Evolutionary conservation across 768 basidiomycete species (phyloP).

Genomic region (Mycena epipterygia): DNA sequence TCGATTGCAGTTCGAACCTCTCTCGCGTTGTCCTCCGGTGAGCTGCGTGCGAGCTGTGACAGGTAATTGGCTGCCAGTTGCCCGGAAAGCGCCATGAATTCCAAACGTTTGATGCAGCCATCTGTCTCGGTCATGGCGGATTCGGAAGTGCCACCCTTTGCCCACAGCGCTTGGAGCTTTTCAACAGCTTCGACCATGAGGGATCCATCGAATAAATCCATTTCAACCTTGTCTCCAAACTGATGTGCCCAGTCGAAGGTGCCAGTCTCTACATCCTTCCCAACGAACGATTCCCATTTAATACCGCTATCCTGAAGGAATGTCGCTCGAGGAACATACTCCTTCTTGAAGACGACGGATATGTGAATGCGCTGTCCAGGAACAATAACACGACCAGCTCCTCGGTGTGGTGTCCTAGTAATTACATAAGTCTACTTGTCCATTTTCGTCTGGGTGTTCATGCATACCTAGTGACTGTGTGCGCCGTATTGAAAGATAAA

Average conservation of each 20-base stretch:
- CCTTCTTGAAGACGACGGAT: constrained; percentile 1
- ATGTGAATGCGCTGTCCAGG: constrained; percentile 11
- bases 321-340: neutral
- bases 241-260: neutral
- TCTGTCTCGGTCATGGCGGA: too few relatives aligned
- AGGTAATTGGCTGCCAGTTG: too few relatives aligned
- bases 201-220: constrained; percentile 7
- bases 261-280: neutral
- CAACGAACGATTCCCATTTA: constrained; percentile 1
- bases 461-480: neutral
- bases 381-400: constrained; percentile 6
- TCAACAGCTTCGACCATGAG: neutral
- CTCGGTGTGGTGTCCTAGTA: neutral
- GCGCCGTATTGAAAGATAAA: neutral
- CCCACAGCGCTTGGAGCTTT: too few relatives aligned
- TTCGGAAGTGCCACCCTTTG: too few relatives aligned
- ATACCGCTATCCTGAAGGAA: neutral
- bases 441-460: neutral
- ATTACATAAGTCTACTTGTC: neutral
- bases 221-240: neutral
- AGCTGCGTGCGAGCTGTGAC: too few relatives aligned
- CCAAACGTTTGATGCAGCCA: too few relatives aligned
- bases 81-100: too few relatives aligned
- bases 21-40: too few relatives aligned
- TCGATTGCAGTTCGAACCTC: too few relatives aligned